Percentiles rank a stretch among this genome's conserved stretches.
Evolutionary conservation across 208 protist species (phyloP).

Genomic region (Entamoeba histolytica): DNA sequence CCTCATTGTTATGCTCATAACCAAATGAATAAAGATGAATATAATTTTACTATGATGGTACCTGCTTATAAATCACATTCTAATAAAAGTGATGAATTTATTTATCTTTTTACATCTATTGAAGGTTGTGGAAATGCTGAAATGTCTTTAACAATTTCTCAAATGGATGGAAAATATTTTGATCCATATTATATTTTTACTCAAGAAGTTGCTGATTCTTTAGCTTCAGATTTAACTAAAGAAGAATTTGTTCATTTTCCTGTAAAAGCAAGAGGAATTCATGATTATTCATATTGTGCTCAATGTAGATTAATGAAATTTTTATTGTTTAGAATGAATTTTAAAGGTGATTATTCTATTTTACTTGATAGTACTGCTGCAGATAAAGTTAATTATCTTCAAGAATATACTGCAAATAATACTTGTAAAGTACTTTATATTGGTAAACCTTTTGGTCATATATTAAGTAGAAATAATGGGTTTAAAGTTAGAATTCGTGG

Average conservation of each 20-base stretch:
- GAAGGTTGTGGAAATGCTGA: background rate
- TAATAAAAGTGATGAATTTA: background rate
- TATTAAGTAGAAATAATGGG: background rate
- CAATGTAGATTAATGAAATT: background rate
- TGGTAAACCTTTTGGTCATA: background rate
- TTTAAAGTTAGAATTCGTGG: background rate
- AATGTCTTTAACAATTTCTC: background rate
- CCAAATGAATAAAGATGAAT: background rate
- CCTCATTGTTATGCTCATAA: background rate
- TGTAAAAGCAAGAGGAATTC: background rate
- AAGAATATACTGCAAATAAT: background rate
- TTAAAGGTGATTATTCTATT: background rate
- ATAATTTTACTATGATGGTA: background rate
- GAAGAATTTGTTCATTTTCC: background rate
- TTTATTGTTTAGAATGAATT: background rate
- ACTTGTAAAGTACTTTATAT: background rate
- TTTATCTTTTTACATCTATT: background rate
- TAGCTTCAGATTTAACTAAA: background rate
- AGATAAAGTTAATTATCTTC: background rate
- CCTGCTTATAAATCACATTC: background rate
- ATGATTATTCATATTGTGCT: background rate
- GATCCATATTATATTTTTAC: background rate
- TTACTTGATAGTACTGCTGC: background rate
- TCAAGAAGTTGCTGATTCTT: background rate
- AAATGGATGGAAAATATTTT: background rate